Evolutionary conservation across 192 early-diverging fungal species (phyloP), one percentile per base, ranked within the genome.

Genomic region (Backusella liffmaniae): DNA sequence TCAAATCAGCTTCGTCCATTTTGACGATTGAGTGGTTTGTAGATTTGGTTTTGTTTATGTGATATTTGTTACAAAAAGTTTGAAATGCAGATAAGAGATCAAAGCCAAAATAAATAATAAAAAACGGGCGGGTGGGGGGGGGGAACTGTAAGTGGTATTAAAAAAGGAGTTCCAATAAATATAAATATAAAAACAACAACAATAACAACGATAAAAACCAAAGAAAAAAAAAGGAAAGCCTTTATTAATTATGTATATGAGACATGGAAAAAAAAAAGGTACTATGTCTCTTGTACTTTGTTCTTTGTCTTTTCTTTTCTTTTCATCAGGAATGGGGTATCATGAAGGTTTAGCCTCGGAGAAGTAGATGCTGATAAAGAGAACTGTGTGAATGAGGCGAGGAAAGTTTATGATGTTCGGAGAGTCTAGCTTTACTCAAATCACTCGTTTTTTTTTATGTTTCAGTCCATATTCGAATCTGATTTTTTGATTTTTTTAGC

Each of bases 401-500:
- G 56, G 56, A 10, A 62, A 29, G 56, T 62, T 62, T 62, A 62
- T 62, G 21, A 29, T 62, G 12, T 62, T 29, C 56, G 56, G 56
- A 62, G 56, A 62, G 56, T 62, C 56, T 62, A 62, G 2, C 12
- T 23, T 26, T 62, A 62, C 23, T 62, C 56, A 62, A 62, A 62
- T 62, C 56, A 62, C 56, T 62, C 56, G 56, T 8, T 62, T 32
- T 66, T 32, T 29, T 39, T 36, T 15, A 72, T 15, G 36, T 62
- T 41, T 73, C 41, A 74, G 73, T 74, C 51, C 39, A 67, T 67
- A 66, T 49, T 67, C 21, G 23, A 74, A 74, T 77, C 56, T 29
- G 56, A 29, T 66, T 75, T 81, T 41, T 77, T 81, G 32, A 75
- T 74, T 67, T 75, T 81, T 71, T 82, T 82, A 12, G 77, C 79